Conservation (phyloP, 78 protist species). For the Bigelowiella natans region DNA sequence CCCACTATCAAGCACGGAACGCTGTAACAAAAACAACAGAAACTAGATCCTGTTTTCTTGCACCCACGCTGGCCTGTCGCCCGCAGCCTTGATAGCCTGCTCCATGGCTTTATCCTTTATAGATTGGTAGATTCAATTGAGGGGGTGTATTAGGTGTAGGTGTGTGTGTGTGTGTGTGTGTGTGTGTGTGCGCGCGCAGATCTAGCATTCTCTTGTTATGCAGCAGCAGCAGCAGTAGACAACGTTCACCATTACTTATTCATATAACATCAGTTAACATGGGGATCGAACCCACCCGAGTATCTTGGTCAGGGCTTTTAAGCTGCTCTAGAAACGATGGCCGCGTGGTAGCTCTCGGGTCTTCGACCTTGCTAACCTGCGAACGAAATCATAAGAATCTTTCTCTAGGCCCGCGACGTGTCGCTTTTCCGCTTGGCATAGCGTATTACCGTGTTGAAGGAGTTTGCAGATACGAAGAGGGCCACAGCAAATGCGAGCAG, state of each 20-base stretch:
- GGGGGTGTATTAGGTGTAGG: not conserved
- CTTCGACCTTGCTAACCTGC: too few relatives aligned
- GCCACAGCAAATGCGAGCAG: not conserved
- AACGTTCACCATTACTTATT: not conserved
- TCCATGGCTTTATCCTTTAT: not conserved
- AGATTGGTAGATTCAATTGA: not conserved
- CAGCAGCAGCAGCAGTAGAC: too few relatives aligned
- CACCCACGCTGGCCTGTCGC: not conserved
- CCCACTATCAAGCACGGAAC: too few relatives aligned
- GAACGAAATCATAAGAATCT: too few relatives aligned
- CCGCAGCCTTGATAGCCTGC: not conserved
- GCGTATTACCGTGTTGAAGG: not conserved
- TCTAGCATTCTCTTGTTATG: too few relatives aligned
- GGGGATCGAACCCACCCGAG: not conserved
- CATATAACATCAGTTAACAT: not conserved
- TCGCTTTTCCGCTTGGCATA: too few relatives aligned
- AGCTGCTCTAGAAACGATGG: not conserved
- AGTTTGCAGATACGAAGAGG: not conserved
- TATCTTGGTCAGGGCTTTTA: not conserved
- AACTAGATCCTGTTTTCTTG: too few relatives aligned
- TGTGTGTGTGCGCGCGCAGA: not conserved
- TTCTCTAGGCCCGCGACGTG: too few relatives aligned
- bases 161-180: not conserved
- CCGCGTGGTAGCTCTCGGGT: not conserved
- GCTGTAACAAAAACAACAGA: too few relatives aligned